phyloP scores from a whole-genome alignment of 139 green algal species.

The Coelastrella sp. region DNA sequence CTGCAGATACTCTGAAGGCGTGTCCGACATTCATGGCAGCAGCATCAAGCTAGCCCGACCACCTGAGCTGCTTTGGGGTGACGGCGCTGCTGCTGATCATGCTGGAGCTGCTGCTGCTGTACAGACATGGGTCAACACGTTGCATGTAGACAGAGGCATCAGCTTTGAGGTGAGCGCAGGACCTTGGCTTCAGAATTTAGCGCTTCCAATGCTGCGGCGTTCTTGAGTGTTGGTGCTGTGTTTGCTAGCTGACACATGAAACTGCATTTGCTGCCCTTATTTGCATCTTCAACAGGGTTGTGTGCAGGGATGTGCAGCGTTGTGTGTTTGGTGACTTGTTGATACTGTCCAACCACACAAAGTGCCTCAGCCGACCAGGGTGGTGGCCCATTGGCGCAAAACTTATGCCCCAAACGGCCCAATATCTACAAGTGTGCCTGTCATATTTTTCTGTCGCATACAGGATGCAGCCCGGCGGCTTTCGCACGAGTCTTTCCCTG shows the following conservation, averaged over 20 bases:
- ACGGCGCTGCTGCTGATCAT: neutral
- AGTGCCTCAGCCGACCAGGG: no score
- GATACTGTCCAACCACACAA: no score
- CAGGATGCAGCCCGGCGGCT: constrained; percentile 32
- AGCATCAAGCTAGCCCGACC: constrained; percentile 2
- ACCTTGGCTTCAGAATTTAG: neutral
- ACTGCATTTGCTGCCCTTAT: no score
- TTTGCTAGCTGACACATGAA: neutral
- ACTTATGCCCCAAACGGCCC: no score
- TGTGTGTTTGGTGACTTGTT: no score
- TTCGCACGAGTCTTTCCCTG: constrained; percentile 16
- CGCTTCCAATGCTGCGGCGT: neutral
- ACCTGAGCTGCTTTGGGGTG: constrained; percentile 29
- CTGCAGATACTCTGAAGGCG: constrained; percentile 58
- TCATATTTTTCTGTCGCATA: neutral
- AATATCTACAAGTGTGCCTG: no score
- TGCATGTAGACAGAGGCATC: constrained; percentile 38
- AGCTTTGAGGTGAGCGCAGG: constrained; percentile 15
- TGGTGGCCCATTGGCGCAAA: no score
- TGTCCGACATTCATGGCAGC: constrained; percentile 50
- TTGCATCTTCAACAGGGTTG: no score
- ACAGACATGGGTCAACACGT: constrained; percentile 44
- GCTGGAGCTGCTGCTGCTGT: neutral
- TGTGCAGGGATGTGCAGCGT: no score
- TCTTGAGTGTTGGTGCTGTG: neutral